phyloP scores from a whole-genome alignment of 768 basidiomycete species.

The Crucibulum laeve region DNA sequence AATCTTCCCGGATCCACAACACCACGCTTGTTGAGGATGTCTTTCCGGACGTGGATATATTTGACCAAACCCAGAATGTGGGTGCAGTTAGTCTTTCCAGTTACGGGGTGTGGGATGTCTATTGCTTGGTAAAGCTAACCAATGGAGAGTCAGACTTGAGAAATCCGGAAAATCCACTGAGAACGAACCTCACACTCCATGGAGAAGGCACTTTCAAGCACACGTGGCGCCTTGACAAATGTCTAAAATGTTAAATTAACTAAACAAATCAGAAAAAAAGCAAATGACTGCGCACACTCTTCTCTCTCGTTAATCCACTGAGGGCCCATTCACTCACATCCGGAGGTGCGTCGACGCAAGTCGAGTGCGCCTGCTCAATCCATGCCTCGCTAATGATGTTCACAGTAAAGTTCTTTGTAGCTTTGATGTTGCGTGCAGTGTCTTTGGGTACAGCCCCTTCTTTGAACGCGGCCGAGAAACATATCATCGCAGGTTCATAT shows the following conservation, averaged over 20 bases:
- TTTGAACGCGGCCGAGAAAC: conserved; percentile 32
- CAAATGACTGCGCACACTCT: conserved; percentile 39
- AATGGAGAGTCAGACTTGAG: conserved; percentile 18
- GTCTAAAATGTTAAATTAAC: conserved; percentile 18
- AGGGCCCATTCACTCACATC: conserved; percentile 56
- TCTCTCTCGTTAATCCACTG: conserved; percentile 54
- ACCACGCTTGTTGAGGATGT: conserved; percentile 30
- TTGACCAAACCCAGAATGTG: conserved; percentile 52
- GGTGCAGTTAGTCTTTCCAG: conserved; percentile 27
- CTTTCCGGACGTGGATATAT: conserved; percentile 53
- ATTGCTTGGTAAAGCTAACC: conserved; percentile 36
- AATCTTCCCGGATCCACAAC: conserved; percentile 44
- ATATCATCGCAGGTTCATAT: conserved; percentile 58
- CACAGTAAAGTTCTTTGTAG: conserved; percentile 64
- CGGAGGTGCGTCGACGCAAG: conserved; percentile 46
- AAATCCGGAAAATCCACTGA: neutral
- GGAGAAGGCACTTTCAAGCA: conserved; percentile 60
- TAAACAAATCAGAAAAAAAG: neutral
- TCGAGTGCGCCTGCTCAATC: conserved; percentile 50
- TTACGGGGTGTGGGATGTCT: conserved; percentile 35
- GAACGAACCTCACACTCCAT: conserved; percentile 52
- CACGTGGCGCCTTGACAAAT: conserved; percentile 47
- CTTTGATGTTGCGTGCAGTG: conserved; percentile 58
- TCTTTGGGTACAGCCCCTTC: conserved; percentile 38
- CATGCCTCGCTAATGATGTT: conserved; percentile 75